Base-by-base conservation (phyloP, 2,329 filamentous ascomycete species). In the Tricladium varicosporioides region DNA sequence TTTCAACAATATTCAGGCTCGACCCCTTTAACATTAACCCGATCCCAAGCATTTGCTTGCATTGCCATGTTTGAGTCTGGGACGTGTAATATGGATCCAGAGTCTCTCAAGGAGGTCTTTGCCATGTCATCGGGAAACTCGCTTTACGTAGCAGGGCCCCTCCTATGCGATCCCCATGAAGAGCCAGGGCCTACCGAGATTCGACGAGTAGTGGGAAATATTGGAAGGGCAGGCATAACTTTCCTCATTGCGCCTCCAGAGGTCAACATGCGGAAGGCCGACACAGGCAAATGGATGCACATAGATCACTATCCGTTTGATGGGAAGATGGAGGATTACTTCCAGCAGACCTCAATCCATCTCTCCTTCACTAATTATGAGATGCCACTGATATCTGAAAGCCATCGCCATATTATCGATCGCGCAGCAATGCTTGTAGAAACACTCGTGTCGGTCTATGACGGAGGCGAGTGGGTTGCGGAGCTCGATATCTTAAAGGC, bases 41-140 rank as follows among this genome's bases (percentile, higher is more conserved):
- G 5, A 5, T 36, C 51, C 27, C 14, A 54, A n/a, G 19, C 53
- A 11, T 54, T 54, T 33, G 45, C 46, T 1, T 54, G 46, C 15
- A 44, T 54, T 7, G 45, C 53, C 2, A 49, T 49, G 46, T 49
- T 54, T 9, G 58, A 62, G 9, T 55, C 60, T 14, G 60, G 58
- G 15, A 55, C 27, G 1, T 54, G 46, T 18, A 48, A 54, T 44
- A 10, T 50, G 7, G 40, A 53, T 14, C 53, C 56, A 2, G 31
- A 46, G 1, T 40, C 32, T 18, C 8, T 54, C 13, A 19, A 13
- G 5, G 33, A 57, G 14, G 58, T 46, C 15, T 60, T 69, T 18
- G 66, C 68, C 2, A 62, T 70, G 44, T 64, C 63, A 0, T 63
- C 60, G 2, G 63, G 61, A 9, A 65, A 69, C 53, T 70, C 66